Evolutionary conservation across 1,284 basidiomycete species (phyloP).

Genomic region (Trichosporon asahii): DNA sequence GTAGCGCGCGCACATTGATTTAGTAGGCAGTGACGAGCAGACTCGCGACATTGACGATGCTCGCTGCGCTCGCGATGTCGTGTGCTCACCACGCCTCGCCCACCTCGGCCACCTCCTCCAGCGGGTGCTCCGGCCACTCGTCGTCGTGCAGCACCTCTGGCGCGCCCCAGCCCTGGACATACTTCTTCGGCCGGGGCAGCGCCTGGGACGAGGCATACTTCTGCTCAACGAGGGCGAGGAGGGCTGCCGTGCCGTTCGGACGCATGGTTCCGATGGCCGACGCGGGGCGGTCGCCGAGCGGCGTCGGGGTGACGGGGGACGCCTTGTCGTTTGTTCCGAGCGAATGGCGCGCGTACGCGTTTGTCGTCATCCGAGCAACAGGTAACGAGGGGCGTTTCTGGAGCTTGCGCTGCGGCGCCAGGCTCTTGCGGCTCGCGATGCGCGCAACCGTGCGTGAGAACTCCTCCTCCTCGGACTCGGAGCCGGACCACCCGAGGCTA

Average conservation of each 20-base stretch:
- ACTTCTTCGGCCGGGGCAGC: constrained; percentile 24
- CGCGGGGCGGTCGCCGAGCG: constrained; percentile 17
- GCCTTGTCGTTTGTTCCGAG: not conserved
- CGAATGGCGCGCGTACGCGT: not conserved
- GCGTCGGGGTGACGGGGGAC: constrained; percentile 12
- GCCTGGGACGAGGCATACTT: constrained; percentile 23
- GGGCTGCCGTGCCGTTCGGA: constrained; percentile 17
- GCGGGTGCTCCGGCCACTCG: constrained; percentile 23
- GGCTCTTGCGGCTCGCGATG: constrained; percentile 27
- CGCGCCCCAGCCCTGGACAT: constrained; percentile 40
- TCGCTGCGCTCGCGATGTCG: no score
- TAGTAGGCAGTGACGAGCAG: no score
- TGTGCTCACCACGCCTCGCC: constrained; percentile 15
- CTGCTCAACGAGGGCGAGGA: constrained; percentile 25
- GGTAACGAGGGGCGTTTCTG: constrained; percentile 21
- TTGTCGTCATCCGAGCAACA: constrained; percentile 8
- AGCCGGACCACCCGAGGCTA: constrained; percentile 36
- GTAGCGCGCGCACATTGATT: not conserved
- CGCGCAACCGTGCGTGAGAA: constrained; percentile 30
- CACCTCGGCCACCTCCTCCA: constrained; percentile 11
- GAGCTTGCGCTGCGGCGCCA: constrained; percentile 8
- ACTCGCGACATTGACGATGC: no score
- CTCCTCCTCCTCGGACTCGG: constrained; percentile 44
- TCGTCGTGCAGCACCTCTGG: constrained; percentile 40
- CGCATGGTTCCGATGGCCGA: constrained; percentile 16